phyloP scores from a whole-genome alignment of 1,139 yeast genomes.

The Debaryomycetaceae sp. region DNA sequence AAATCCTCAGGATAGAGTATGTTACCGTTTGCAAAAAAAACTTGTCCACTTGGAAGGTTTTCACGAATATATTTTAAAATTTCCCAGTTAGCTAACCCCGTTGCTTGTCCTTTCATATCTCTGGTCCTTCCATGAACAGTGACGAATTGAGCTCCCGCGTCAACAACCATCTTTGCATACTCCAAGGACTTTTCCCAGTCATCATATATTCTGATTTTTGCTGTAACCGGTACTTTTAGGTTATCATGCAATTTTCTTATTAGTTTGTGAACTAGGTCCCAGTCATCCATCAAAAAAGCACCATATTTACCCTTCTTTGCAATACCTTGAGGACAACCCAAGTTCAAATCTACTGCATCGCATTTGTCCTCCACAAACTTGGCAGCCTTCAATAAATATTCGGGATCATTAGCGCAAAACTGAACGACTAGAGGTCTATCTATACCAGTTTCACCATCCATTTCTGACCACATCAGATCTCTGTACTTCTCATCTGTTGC shows the following conservation, averaged over 20 bases:
- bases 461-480: slow-evolving; percentile 65
- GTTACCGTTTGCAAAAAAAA: slow-evolving; percentile 82
- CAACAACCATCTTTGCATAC: slow-evolving; percentile 87
- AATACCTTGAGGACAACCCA: slow-evolving; percentile 98
- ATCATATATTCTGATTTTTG: slow-evolving; percentile 88
- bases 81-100: slow-evolving; percentile 95
- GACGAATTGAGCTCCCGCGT: slow-evolving; percentile 93
- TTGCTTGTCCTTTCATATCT: slow-evolving; percentile 95
- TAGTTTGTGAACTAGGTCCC: slow-evolving; percentile 75
- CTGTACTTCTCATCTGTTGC: slow-evolving; percentile 83
- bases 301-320: slow-evolving; percentile 95
- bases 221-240: slow-evolving; percentile 85
- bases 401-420: slow-evolving; percentile 95
- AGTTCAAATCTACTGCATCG: slow-evolving; percentile 92
- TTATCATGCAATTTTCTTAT: slow-evolving; percentile 72
- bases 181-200: slow-evolving; percentile 79
- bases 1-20: slow-evolving; percentile 44
- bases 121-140: slow-evolving; percentile 95
- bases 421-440: slow-evolving; percentile 91
- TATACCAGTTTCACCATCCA: slow-evolving; percentile 63
- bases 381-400: slow-evolving; percentile 77
- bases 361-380: slow-evolving; percentile 74
- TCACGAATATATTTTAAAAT: slow-evolving; percentile 71
- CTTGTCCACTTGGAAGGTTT: slow-evolving; percentile 77
- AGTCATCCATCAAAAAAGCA: slow-evolving; percentile 93